These are phyloP conservation scores for Phoenix roebelenii DNA, from an alignment of 176 grass and related monocot genomes.

Conservation along the genomic window DNA sequence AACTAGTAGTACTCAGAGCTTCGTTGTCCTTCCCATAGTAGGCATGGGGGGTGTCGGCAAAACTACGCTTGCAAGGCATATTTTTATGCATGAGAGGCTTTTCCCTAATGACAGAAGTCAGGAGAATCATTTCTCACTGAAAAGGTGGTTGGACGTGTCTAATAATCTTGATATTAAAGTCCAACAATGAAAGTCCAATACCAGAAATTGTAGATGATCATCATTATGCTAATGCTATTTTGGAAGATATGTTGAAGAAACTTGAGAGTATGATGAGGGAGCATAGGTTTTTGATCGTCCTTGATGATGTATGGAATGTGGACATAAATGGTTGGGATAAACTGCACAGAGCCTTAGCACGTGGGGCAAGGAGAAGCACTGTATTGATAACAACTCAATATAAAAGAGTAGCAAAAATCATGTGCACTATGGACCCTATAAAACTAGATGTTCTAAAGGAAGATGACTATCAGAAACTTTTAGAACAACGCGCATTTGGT, in stretches of 20 bases:
- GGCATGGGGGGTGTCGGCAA: too few relatives aligned
- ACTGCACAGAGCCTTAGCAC: too few relatives aligned
- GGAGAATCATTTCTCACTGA: too few relatives aligned
- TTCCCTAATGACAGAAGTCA: too few relatives aligned
- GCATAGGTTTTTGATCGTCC: slow-evolving; percentile 15
- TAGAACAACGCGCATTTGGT: neutral
- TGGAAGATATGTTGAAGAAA: too few relatives aligned
- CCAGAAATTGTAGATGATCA: neutral
- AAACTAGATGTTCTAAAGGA: slow-evolving; percentile 11
- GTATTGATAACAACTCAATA: slow-evolving; percentile 30
- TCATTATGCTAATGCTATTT: too few relatives aligned
- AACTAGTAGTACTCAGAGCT: too few relatives aligned
- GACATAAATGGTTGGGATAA: slow-evolving; percentile 6
- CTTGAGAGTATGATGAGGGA: neutral
- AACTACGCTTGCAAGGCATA: too few relatives aligned
- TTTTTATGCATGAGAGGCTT: too few relatives aligned
- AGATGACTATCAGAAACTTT: slow-evolving; percentile 14
- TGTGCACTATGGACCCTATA: slow-evolving; percentile 16
- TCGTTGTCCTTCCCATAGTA: too few relatives aligned
- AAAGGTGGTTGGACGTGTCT: too few relatives aligned
- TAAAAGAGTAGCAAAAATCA: slow-evolving; percentile 10
- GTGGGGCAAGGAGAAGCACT: neutral
- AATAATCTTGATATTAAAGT: too few relatives aligned
- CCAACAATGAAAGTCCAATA: neutral
- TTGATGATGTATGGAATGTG: slow-evolving; percentile 33